These are phyloP conservation scores for Botrytis deweyae DNA, from an alignment of 2,329 filamentous ascomycete genomes.

Conservation along the genomic window DNA sequence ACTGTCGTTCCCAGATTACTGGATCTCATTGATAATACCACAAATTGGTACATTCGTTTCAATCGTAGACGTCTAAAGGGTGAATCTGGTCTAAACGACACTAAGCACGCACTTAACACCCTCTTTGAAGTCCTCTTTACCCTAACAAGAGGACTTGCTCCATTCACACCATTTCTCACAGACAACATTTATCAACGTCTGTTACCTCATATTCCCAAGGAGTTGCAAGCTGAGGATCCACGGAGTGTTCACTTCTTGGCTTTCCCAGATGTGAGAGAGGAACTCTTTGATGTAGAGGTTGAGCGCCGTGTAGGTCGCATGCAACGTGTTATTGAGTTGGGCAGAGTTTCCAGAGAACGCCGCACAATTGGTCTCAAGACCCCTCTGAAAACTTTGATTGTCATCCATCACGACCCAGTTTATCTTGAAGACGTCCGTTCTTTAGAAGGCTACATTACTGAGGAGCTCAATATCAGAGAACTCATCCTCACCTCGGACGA, in stretches of 20 bases:
- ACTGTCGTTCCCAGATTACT: conserved; percentile 87
- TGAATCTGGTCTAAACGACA: conserved; percentile 81
- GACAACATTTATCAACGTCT: conserved; percentile 91
- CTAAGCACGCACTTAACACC: conserved; percentile 86
- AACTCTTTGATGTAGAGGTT: conserved; percentile 82
- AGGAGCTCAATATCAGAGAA: conserved; percentile 89
- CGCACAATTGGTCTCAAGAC: conserved; percentile 84
- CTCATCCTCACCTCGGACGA: conserved; percentile 84
- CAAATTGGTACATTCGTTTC: conserved; percentile 99
- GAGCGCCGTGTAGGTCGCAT: conserved; percentile 86
- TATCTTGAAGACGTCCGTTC: conserved; percentile 86
- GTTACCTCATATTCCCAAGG: conserved; percentile 75
- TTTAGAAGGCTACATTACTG: conserved; percentile 81
- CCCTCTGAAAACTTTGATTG: conserved; percentile 82
- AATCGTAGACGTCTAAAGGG: conserved; percentile 90
- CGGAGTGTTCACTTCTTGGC: conserved; percentile 89
- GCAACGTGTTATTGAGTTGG: conserved; percentile 94
- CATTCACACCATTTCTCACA: conserved; percentile 93
- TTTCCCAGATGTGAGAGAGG: conserved; percentile 84
- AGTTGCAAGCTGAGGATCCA: conserved; percentile 66
- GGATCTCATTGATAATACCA: conserved; percentile 85
- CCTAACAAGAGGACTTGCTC: conserved; percentile 81
- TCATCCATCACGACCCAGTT: conserved; percentile 79
- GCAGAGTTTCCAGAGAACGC: conserved; percentile 80
- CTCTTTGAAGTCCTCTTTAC: conserved; percentile 93